These are phyloP conservation scores for Ophiostoma novo-ulmi DNA, from an alignment of 2,329 filamentous ascomycete species.

Conservation along the genomic window DNA sequence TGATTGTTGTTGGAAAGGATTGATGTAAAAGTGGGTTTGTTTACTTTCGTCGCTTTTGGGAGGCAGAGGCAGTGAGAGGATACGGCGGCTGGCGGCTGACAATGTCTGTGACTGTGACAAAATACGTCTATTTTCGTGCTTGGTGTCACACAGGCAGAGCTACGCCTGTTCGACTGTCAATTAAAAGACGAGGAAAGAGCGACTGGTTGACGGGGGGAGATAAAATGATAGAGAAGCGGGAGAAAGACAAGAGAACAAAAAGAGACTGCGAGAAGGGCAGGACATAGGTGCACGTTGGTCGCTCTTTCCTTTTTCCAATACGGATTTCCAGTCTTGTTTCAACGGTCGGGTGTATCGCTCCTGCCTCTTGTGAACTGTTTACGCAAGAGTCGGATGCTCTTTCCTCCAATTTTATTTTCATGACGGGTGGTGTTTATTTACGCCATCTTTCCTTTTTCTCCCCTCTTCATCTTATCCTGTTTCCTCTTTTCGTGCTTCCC, in stretches of 20 bases:
- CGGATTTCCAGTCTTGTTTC: neutral
- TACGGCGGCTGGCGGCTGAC: slow-evolving; percentile 10
- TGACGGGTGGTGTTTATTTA: neutral
- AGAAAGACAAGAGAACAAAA: neutral
- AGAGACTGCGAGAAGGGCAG: neutral
- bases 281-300: neutral
- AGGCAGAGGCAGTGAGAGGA: neutral
- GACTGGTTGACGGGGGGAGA: neutral
- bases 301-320: slow-evolving; percentile 7
- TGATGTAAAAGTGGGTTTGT: slow-evolving; percentile 21
- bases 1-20: slow-evolving; percentile 16
- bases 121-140: neutral
- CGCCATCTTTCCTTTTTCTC: neutral
- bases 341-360: neutral
- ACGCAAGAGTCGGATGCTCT: neutral
- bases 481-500: neutral
- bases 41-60: slow-evolving; percentile 25
- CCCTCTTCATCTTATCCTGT: neutral
- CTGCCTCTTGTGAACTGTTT: neutral
- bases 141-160: neutral
- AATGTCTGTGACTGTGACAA: neutral
- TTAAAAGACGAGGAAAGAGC: neutral
- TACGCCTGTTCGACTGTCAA: neutral
- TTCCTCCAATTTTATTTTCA: neutral
- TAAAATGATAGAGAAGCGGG: neutral